Percentiles rank a stretch among this genome's conserved stretches.
phyloP scores from a whole-genome alignment of 2,329 filamentous ascomycete genomes.

The Parastagonospora nodorum region DNA sequence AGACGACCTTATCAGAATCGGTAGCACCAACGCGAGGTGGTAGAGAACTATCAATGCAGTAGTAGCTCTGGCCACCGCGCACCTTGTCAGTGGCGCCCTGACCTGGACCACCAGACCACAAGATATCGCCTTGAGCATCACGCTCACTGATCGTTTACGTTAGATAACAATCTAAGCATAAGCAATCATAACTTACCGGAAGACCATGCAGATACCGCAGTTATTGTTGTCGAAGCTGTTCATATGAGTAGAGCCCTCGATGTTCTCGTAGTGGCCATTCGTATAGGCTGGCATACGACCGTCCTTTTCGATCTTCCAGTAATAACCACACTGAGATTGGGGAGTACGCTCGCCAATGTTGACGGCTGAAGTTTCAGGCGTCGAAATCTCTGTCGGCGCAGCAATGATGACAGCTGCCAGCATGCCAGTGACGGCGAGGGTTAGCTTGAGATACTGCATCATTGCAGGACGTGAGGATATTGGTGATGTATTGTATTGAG shows the following conservation, averaged over 20 bases:
- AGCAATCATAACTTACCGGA: background rate
- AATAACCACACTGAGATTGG: background rate
- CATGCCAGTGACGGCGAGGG: background rate
- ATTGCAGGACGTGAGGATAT: background rate
- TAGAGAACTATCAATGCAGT: background rate
- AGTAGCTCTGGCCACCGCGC: constrained; percentile 1
- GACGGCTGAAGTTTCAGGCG: background rate
- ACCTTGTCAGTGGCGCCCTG: background rate
- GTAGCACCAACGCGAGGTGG: too few species aligned
- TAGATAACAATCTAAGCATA: background rate
- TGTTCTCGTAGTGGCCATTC: constrained; percentile 3
- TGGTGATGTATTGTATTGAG: background rate
- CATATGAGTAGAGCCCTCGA: background rate
- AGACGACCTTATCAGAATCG: too few species aligned
- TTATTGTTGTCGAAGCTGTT: background rate
- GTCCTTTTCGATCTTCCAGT: background rate
- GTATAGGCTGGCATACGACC: background rate
- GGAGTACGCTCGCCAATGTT: background rate
- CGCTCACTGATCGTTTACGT: background rate
- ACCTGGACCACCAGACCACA: background rate
- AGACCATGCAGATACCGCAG: constrained; percentile 3
- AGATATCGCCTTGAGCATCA: background rate
- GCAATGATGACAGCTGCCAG: background rate
- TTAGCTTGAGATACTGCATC: background rate
- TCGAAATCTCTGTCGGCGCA: background rate